These are phyloP conservation scores for Verticillium dahliae DNA, from an alignment of 2,329 filamentous ascomycete genomes.

Conservation along the genomic window DNA sequence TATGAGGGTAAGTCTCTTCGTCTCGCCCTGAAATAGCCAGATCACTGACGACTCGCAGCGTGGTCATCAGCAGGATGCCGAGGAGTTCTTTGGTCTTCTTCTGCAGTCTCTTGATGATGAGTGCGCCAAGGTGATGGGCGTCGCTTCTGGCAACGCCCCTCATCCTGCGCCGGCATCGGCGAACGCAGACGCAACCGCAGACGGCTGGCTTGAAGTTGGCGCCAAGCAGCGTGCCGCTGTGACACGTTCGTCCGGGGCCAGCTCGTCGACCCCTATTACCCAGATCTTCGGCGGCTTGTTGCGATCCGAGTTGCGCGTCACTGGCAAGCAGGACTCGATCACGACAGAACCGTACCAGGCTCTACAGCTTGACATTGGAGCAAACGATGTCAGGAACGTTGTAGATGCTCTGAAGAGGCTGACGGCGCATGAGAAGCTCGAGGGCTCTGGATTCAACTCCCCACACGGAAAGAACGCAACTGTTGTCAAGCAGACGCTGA, in stretches of 20 bases:
- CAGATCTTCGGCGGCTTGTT: slow-evolving; percentile 92
- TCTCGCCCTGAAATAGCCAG: not conserved
- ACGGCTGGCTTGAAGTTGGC: slow-evolving; percentile 92
- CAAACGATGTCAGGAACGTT: slow-evolving; percentile 81
- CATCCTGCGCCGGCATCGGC: slow-evolving; percentile 17
- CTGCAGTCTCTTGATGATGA: slow-evolving; percentile 92
- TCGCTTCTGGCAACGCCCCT: slow-evolving; percentile 21
- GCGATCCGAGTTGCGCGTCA: slow-evolving; percentile 80
- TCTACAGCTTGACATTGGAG: slow-evolving; percentile 88
- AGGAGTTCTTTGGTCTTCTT: slow-evolving; percentile 92
- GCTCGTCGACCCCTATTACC: slow-evolving; percentile 74
- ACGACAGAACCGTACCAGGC: slow-evolving; percentile 92
- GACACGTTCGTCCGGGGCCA: slow-evolving; percentile 76
- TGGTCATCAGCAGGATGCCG: slow-evolving; percentile 94
- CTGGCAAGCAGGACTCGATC: slow-evolving; percentile 82
- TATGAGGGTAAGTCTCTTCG: slow-evolving; percentile 64
- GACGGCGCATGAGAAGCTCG: slow-evolving; percentile 76
- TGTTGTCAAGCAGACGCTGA: slow-evolving; percentile 83
- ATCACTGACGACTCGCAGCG: slow-evolving; percentile 46
- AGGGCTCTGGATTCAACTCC: slow-evolving; percentile 71
- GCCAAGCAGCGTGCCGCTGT: slow-evolving; percentile 82
- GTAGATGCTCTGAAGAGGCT: slow-evolving; percentile 82
- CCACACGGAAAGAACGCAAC: slow-evolving; percentile 70
- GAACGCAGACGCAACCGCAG: slow-evolving; percentile 23
- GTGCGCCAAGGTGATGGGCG: slow-evolving; percentile 69